A percentile compares a stretch with the other conserved stretches of the same genome.
phyloP scores from a whole-genome alignment of 2,329 filamentous ascomycete genomes.

The Alternaria postmessia region DNA sequence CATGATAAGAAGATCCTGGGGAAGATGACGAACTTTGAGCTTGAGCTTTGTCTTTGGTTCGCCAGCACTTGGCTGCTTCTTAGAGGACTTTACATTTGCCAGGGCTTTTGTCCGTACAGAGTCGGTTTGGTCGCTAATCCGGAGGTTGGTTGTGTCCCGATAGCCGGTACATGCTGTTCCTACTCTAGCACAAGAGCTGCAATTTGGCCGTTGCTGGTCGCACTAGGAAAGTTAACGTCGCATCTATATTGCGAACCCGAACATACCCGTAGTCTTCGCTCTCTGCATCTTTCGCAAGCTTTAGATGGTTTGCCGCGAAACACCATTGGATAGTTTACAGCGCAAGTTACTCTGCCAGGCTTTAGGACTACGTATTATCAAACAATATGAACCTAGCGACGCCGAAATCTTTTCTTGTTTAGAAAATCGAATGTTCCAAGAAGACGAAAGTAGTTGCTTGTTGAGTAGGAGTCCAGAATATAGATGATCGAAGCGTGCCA shows the following conservation, averaged over 20 bases:
- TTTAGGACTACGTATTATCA: not conserved
- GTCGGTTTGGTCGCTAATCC: slow-evolving; percentile 37
- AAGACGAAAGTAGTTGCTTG: not conserved
- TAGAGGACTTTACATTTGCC: not conserved
- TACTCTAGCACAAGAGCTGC: slow-evolving; percentile 34
- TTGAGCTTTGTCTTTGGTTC: slow-evolving; percentile 4
- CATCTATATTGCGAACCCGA: slow-evolving; percentile 1
- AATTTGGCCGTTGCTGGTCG: slow-evolving; percentile 31
- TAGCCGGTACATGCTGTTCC: slow-evolving; percentile 32
- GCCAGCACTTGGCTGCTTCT: not conserved
- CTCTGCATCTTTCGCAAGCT: slow-evolving; percentile 29
- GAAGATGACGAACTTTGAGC: slow-evolving; percentile 20
- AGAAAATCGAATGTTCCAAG: not conserved
- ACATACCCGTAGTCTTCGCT: slow-evolving; percentile 23
- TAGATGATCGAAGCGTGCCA: not conserved
- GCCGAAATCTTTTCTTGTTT: not conserved
- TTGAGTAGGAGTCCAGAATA: not conserved
- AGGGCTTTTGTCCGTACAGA: slow-evolving; percentile 24
- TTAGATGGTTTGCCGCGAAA: slow-evolving; percentile 32
- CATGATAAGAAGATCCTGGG: slow-evolving; percentile 26
- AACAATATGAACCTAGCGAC: not conserved
- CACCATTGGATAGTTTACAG: slow-evolving; percentile 12
- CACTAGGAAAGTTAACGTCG: slow-evolving; percentile 25
- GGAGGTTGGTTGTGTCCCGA: slow-evolving; percentile 31
- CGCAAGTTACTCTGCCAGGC: not conserved